A percentile compares a stretch with the other conserved stretches of the same genome.
These are phyloP conservation scores for Xeromyces bisporus DNA, from an alignment of 495 filamentous ascomycete species.

Conservation along the genomic window DNA sequence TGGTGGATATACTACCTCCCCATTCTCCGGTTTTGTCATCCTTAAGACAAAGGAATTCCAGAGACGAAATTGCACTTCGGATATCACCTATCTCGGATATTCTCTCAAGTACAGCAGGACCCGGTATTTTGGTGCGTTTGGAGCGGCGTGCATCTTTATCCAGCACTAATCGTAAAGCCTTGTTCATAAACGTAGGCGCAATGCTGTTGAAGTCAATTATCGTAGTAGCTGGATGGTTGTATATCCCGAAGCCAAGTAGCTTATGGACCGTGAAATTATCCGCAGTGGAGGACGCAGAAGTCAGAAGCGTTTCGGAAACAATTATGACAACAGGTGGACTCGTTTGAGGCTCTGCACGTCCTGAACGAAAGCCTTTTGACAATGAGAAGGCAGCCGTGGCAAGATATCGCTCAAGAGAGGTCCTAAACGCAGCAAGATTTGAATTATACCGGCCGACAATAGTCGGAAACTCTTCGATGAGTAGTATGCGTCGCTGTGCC, in stretches of 20 bases:
- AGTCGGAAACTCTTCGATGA: slow-evolving; percentile 92
- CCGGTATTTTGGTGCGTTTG: slow-evolving; percentile 46
- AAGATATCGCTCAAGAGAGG: slow-evolving; percentile 56
- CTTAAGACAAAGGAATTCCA: slow-evolving; percentile 80
- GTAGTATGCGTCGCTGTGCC: slow-evolving; percentile 39
- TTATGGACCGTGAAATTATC: slow-evolving; percentile 85
- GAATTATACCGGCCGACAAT: slow-evolving; percentile 52
- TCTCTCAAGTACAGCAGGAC: slow-evolving; percentile 51
- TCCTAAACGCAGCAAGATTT: slow-evolving; percentile 54
- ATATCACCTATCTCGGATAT: slow-evolving; percentile 79
- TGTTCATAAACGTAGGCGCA: slow-evolving; percentile 69
- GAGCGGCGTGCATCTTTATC: slow-evolving; percentile 63
- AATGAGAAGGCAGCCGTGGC: slow-evolving; percentile 30
- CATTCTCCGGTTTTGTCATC: slow-evolving; percentile 45
- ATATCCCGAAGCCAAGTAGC: slow-evolving; percentile 68
- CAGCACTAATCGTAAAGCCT: slow-evolving; percentile 63
- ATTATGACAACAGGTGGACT: slow-evolving; percentile 71
- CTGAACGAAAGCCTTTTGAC: slow-evolving; percentile 15
- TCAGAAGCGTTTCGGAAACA: slow-evolving; percentile 71
- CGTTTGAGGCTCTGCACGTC: slow-evolving; percentile 5
- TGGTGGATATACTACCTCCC: slow-evolving; percentile 43
- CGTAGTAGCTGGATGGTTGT: slow-evolving; percentile 54
- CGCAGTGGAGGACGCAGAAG: slow-evolving; percentile 53
- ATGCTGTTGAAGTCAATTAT: slow-evolving; percentile 85
- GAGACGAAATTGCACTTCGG: slow-evolving; percentile 69